Base-by-base conservation (phyloP, 805 yeast genomes). In the Candida parachauliodes region DNA sequence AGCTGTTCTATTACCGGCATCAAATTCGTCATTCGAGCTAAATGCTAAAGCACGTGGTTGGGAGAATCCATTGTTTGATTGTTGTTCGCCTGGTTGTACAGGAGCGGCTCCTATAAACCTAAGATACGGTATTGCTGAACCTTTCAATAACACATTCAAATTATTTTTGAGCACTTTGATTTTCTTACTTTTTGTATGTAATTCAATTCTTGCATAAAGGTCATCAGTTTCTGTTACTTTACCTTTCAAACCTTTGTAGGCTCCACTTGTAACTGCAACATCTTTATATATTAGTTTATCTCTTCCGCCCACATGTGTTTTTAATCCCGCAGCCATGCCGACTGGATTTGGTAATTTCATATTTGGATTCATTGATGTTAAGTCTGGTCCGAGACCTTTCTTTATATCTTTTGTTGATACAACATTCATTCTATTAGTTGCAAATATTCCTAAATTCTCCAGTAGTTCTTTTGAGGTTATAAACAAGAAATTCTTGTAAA, bases 161-260 rank as follows among this genome's bases (percentile, higher is more conserved):
- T 82, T 86, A 23, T 76, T 72, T 54, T 89, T 89, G 50, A 80
- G 82, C 23, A 93, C 85, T 41, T 91, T 86, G 44, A 89, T 79
- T 42, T 84, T 85, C 59, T 91, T 93, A 55, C 82, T 81, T 48
- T 89, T 89, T 19, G 96, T 86, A 60, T 93, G 98, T 46, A 93
- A 73, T 64, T 93, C 98, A 30, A 93, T 86, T 43, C 97, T 77
- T 1, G 97, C 98, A 48, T 75, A 77, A 10, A 83, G 83, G 45
- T 94, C 98, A 51, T 88, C 93, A 8, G 96, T 88, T 56, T 93
- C 98, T 48, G 85, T 83, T 29, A 93, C 87, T 47, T 87, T 84
- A 57, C 98, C 98, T 66, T 83, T 81, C 49, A 88, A 79, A 32
- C 98, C 98, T 65, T 93, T 93, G 60, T 91, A 88, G 21, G 95